Evolutionary conservation across 805 yeast genomes (phyloP).

Genomic region (Barnettozyma wickerhamii): DNA sequence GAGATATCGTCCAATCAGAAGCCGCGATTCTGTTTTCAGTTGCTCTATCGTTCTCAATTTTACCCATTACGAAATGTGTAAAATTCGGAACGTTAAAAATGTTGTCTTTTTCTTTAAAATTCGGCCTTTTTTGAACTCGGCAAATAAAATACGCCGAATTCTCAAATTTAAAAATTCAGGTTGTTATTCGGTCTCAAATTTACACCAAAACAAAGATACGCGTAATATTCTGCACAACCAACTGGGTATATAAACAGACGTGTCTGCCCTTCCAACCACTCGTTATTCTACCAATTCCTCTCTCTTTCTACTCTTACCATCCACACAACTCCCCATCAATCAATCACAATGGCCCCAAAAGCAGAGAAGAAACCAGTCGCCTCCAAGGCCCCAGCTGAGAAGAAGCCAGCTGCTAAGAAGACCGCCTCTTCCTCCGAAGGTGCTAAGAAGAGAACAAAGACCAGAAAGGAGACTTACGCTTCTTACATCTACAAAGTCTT

Average conservation of each 20-base stretch:
- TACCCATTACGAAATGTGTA: constrained; percentile 10
- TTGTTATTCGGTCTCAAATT: background rate
- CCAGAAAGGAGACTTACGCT: constrained; percentile 97
- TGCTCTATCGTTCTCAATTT: constrained; percentile 11
- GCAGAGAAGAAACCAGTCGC: constrained; percentile 64
- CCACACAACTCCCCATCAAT: background rate
- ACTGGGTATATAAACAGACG: constrained; percentile 4
- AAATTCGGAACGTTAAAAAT: constrained; percentile 8
- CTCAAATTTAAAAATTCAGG: constrained; percentile 1
- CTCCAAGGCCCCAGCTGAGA: constrained; percentile 96
- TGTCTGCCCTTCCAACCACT: background rate
- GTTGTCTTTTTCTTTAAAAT: constrained; percentile 5
- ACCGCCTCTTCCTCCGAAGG: constrained; percentile 77
- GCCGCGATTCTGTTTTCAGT: background rate
- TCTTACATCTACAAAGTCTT: constrained; percentile 98
- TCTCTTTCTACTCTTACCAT: constrained; percentile 4
- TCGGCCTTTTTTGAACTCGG: constrained; percentile 5
- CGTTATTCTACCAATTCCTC: too few species aligned
- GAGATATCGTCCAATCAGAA: constrained; percentile 12
- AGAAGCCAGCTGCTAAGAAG: constrained; percentile 85
- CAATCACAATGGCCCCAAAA: constrained; percentile 60
- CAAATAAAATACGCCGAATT: background rate
- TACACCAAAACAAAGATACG: constrained; percentile 9
- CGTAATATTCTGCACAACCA: constrained; percentile 3
- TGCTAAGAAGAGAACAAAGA: constrained; percentile 89